A percentile compares a stretch with the other conserved stretches of the same genome.
Conservation (phyloP, 768 basidiomycete species). For the Nidularia pulvinata region DNA sequence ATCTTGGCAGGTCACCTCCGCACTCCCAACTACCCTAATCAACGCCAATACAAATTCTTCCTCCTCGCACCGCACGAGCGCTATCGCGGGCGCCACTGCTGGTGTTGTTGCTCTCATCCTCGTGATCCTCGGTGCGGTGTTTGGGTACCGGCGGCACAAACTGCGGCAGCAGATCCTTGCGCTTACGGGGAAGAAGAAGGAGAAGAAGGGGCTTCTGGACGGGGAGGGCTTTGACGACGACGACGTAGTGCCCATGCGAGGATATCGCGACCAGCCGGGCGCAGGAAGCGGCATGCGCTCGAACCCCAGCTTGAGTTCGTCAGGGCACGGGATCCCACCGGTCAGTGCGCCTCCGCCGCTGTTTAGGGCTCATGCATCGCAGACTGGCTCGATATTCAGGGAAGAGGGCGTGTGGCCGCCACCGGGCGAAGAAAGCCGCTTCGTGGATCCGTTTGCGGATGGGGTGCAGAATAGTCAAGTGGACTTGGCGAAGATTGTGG, state of each 20-base stretch:
- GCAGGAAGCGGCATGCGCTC: slow-evolving; percentile 1
- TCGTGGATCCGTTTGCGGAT: slow-evolving; percentile 35
- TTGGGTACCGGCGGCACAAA: slow-evolving; percentile 31
- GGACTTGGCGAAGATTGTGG: slow-evolving; percentile 37
- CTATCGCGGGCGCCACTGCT: slow-evolving; percentile 40
- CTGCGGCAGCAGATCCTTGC: slow-evolving; percentile 22
- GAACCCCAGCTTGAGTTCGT: not conserved
- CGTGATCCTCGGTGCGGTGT: slow-evolving; percentile 28
- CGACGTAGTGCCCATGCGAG: slow-evolving; percentile 16
- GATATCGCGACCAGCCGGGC: slow-evolving; percentile 11
- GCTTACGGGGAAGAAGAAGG: slow-evolving; percentile 18
- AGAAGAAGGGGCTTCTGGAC: slow-evolving; percentile 24
- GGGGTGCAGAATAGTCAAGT: slow-evolving; percentile 25
- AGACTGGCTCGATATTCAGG: slow-evolving; percentile 44
- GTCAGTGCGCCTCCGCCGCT: slow-evolving; percentile 31
- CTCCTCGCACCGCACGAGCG: slow-evolving; percentile 25
- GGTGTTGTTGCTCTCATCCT: slow-evolving; percentile 33
- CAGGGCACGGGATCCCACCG: slow-evolving; percentile 3
- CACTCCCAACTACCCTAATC: slow-evolving; percentile 25
- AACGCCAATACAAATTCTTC: slow-evolving; percentile 9
- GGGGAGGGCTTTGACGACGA: slow-evolving; percentile 35
- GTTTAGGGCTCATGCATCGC: slow-evolving; percentile 35
- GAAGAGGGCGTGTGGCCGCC: slow-evolving; percentile 44
- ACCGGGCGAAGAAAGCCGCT: slow-evolving; percentile 24
- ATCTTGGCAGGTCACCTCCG: slow-evolving; percentile 13